Conservation (phyloP, 140 eudicot genomes). For the Erigeron philadelphicus region DNA sequence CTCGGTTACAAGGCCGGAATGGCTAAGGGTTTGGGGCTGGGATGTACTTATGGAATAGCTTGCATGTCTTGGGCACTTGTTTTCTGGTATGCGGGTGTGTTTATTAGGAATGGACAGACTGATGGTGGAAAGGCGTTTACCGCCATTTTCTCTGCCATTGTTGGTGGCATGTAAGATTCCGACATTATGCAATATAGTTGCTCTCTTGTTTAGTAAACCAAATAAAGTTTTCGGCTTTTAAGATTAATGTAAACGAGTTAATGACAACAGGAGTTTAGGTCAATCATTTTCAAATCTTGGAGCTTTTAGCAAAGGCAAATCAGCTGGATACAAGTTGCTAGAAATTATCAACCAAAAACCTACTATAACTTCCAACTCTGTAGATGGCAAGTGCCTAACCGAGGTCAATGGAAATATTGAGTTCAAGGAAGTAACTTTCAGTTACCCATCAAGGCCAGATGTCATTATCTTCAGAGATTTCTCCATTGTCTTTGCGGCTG, state of each 20-base stretch:
- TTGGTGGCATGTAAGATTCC: slow-evolving; percentile 96
- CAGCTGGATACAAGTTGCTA: slow-evolving; percentile 92
- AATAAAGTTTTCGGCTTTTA: not conserved
- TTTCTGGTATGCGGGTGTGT: slow-evolving; percentile 99
- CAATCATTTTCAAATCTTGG: slow-evolving; percentile 98
- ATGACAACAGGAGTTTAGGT: slow-evolving; percentile 84
- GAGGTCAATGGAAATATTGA: slow-evolving; percentile 85
- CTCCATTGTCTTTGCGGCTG: slow-evolving; percentile 87
- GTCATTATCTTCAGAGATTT: slow-evolving; percentile 77
- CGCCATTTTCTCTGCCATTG: slow-evolving; percentile 97
- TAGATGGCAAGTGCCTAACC: slow-evolving; percentile 51
- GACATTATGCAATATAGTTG: slow-evolving; percentile 7
- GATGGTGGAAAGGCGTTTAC: slow-evolving; percentile 99
- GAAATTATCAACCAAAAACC: slow-evolving; percentile 91
- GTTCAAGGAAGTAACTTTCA: slow-evolving; percentile 77
- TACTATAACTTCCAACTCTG: slow-evolving; percentile 53
- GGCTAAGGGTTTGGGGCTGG: slow-evolving; percentile 97
- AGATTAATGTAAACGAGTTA: slow-evolving; percentile 8
- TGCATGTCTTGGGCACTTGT: slow-evolving; percentile 99
- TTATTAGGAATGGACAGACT: slow-evolving; percentile 93
- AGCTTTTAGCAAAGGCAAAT: slow-evolving; percentile 96
- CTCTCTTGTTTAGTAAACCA: not conserved
- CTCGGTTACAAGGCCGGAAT: slow-evolving; percentile 98
- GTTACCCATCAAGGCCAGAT: slow-evolving; percentile 98
- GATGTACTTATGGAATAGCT: slow-evolving; percentile 97